A percentile compares a stretch with the other conserved stretches of the same genome.
These are phyloP conservation scores for Phyllosticta citrichinensis DNA, from an alignment of 2,329 filamentous ascomycete genomes.

Conservation along the genomic window DNA sequence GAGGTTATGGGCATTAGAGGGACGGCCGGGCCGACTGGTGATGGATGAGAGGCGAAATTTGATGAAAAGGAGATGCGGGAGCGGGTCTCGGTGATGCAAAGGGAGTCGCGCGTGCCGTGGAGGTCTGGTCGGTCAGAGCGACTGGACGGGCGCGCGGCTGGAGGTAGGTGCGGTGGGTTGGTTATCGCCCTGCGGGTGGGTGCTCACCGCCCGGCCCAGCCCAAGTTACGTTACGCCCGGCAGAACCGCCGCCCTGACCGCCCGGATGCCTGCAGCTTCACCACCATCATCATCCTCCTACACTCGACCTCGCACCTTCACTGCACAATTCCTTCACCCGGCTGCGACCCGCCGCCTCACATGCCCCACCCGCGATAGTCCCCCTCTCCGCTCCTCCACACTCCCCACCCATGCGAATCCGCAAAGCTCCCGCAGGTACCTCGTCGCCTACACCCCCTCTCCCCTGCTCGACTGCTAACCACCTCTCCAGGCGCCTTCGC, in stretches of 20 bases:
- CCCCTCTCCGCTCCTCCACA: background rate
- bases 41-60: conserved; percentile 18
- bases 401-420: conserved; percentile 59
- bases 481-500: conserved; percentile 34
- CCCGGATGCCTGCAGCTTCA: too few relatives aligned
- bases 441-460: background rate
- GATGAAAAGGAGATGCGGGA: conserved; percentile 23
- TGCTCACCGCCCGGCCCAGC: too few relatives aligned
- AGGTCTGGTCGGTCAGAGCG: background rate
- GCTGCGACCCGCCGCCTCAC: background rate
- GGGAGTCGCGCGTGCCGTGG: background rate
- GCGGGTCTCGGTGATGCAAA: conserved; percentile 24
- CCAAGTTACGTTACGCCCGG: too few relatives aligned
- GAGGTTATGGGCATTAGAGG: conserved; percentile 29
- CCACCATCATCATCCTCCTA: too few relatives aligned
- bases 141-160: too few relatives aligned
- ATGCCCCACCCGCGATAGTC: conserved; percentile 6
- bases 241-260: too few relatives aligned
- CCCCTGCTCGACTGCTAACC: background rate
- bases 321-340: background rate
- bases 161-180: too few relatives aligned
- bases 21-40: conserved; percentile 18
- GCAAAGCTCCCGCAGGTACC: conserved; percentile 76
- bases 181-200: too few relatives aligned
- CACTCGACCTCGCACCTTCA: background rate